Percentiles rank a stretch among this genome's conserved stretches.
Conservation (phyloP, 345 rosid species). For the Eucalyptus curtisii region DNA sequence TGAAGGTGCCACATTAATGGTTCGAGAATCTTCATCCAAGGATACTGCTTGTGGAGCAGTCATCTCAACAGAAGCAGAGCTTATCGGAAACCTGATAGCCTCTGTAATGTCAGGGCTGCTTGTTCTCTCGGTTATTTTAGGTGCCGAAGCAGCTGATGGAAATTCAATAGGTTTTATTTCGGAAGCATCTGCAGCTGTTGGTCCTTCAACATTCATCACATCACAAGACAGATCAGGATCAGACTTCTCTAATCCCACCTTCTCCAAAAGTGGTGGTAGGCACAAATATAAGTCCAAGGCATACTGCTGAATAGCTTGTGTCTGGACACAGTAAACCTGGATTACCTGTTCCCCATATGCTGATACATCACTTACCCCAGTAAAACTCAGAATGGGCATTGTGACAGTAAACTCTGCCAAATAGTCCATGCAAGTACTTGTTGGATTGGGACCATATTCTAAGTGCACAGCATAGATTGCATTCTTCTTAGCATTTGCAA, state of each 20-base stretch:
- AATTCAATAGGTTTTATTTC: conserved; percentile 25
- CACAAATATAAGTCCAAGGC: conserved; percentile 71
- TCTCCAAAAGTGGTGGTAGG: conserved; percentile 57
- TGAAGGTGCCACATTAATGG: conserved; percentile 22
- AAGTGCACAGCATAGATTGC: conserved; percentile 75
- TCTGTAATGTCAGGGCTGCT: conserved; percentile 13
- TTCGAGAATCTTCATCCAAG: conserved; percentile 22
- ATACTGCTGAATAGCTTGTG: conserved; percentile 92
- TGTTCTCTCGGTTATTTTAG: conserved; percentile 15
- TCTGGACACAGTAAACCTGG: conserved; percentile 87
- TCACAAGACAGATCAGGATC: conserved; percentile 31
- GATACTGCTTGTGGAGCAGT: conserved; percentile 11
- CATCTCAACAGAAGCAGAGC: conserved; percentile 20
- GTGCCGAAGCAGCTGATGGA: conserved; percentile 17
- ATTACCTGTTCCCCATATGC: conserved; percentile 44
- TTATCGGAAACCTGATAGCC: conserved; percentile 9
- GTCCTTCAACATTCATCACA: conserved; percentile 23
- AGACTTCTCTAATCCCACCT: conserved; percentile 37
- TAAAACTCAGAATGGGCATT: conserved; percentile 91
- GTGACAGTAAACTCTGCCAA: conserved; percentile 77
- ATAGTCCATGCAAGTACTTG: conserved; percentile 61
- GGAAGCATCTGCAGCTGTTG: conserved; percentile 16
- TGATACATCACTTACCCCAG: conserved; percentile 44
- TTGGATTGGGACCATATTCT: conserved; percentile 74
- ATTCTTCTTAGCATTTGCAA: conserved; percentile 88